These are phyloP conservation scores for Rosa multiflora DNA, from an alignment of 306 rosid genomes.

Conservation along the genomic window DNA sequence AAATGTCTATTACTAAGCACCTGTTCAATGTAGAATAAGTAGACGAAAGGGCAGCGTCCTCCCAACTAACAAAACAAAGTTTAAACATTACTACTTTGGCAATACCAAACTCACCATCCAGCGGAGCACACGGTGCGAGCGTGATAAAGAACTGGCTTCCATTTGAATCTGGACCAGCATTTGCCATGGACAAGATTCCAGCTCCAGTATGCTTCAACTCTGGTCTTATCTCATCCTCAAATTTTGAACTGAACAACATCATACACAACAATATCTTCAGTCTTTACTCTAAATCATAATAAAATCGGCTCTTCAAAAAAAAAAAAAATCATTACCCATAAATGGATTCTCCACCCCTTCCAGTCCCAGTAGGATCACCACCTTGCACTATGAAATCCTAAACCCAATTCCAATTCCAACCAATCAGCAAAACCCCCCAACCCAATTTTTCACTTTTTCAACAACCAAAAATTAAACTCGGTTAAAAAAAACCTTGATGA, in stretches of 20 bases:
- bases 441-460: not conserved
- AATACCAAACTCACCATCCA: conserved; percentile 65
- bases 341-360: conserved; percentile 98
- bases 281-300: not conserved
- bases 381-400: conserved; percentile 98
- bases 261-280: not conserved
- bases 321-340: conserved; percentile 59
- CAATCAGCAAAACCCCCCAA: not conserved
- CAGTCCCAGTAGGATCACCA: conserved; percentile 99
- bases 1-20: not conserved
- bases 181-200: conserved; percentile 97
- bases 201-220: conserved; percentile 99
- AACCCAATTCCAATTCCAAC: conserved; percentile 22
- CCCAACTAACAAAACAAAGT: not conserved
- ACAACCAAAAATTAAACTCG: not conserved
- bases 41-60: not conserved
- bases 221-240: conserved; percentile 83
- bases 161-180: conserved; percentile 91
- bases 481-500: conserved; percentile 64
- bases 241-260: conserved; percentile 54
- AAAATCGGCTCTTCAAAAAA: not conserved
- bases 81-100: not conserved
- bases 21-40: not conserved
- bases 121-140: conserved; percentile 88
- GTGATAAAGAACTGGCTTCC: conserved; percentile 98